phyloP scores from a whole-genome alignment of 257 asterid genomes.

The Solanum chiquidenum region DNA sequence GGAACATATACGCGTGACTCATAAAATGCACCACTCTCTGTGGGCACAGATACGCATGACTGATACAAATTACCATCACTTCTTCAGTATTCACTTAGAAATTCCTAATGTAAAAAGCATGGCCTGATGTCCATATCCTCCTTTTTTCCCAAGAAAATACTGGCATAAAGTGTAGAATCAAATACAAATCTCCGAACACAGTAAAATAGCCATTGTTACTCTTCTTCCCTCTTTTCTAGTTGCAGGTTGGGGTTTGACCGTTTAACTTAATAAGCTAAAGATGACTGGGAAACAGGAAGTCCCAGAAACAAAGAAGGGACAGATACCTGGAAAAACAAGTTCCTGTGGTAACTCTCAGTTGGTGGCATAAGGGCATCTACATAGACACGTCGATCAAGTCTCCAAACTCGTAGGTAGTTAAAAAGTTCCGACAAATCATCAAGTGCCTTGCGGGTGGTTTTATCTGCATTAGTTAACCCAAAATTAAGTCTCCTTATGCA shows the following conservation, averaged over 20 bases:
- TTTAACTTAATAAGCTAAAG: not conserved
- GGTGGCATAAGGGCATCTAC: constrained; percentile 95
- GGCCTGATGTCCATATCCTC: not conserved
- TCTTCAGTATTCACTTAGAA: not conserved
- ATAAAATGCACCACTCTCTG: not conserved
- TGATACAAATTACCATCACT: not conserved
- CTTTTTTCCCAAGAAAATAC: not conserved
- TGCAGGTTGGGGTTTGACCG: not conserved
- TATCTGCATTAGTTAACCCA: constrained; percentile 43
- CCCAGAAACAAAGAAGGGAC: not conserved
- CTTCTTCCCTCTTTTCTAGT: not conserved
- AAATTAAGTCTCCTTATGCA: constrained; percentile 2
- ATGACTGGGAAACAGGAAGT: not conserved
- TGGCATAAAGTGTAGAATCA: not conserved
- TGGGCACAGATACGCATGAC: not conserved
- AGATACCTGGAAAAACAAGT: constrained; percentile 83
- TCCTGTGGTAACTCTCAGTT: constrained; percentile 74
- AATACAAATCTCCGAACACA: not conserved
- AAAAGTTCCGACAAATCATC: constrained; percentile 80
- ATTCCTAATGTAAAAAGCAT: not conserved
- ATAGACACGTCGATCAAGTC: constrained; percentile 45
- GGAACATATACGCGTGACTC: not conserved
- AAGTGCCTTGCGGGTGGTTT: constrained; percentile 76
- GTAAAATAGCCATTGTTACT: not conserved
- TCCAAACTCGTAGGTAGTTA: constrained; percentile 80